Base-by-base conservation (phyloP, 2,329 filamentous ascomycete genomes). In the Zalaria obscura region DNA sequence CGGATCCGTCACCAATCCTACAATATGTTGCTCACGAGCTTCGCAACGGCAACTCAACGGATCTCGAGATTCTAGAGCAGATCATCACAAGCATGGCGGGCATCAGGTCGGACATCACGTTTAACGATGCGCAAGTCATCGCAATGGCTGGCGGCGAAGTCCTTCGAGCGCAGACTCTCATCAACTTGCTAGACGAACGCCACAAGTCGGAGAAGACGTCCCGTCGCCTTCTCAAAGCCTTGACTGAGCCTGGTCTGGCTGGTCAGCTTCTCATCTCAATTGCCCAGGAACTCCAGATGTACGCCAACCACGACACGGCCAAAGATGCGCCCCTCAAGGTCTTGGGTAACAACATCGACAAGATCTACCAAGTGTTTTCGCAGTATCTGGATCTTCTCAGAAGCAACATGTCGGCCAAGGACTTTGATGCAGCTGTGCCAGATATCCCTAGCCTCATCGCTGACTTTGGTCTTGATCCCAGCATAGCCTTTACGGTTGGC, bases 41-140 rank as follows among this genome's bases (percentile, higher is more conserved):
- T 4, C 74, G 78, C 39, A 73, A 73, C 39, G 83, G 88, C 47
- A 93, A 93, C 51, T 82, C 87, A 0, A 93, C 84, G 6, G 88
- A 96, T 58, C 70, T 98, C 29, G 85, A 94, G 48, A 84, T 98
- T 45, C 67, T 98, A 35, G 83, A 91, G 55, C 86, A 96, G 55
- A 74, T 98, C 45, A 82, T 96, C 40, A 78, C 78, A 31, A 84
- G 83, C 2, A 96, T 98, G 91, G 86, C 85, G 11, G 93, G 93
- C 36, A 88, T 98, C 45, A 80, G 89, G 8, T 79, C 88, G 3
- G 81, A 89, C 45, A 75, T 80, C 40, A 85, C 88, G 54, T 89
- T 94, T 54, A 95, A 85, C 27, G 89, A 98, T 50, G 68, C 79
- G 11, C 88, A 95, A 61, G 74, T 94, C 27, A 69, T 84, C 47